phyloP scores from a whole-genome alignment of 768 basidiomycete genomes.

The Tricholoma bakamatsutake region DNA sequence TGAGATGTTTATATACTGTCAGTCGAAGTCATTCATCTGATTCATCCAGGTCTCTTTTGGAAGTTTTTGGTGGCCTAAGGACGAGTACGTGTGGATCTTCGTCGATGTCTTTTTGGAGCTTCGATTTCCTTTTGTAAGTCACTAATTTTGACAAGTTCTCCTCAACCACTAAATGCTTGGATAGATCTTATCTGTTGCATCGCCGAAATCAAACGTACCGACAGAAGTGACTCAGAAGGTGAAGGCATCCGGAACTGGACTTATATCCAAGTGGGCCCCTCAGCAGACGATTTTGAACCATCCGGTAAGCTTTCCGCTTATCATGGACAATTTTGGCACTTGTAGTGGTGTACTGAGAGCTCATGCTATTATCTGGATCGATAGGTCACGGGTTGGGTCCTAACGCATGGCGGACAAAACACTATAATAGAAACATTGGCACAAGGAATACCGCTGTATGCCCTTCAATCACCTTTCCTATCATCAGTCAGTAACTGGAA shows the following conservation, averaged over 20 bases:
- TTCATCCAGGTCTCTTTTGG: conserved; percentile 9
- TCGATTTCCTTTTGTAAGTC: conserved; percentile 11
- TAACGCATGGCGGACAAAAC: conserved; percentile 18
- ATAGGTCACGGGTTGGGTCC: conserved; percentile 20
- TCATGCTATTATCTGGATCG: no score
- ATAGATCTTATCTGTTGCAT: conserved; percentile 14
- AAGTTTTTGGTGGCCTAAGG: conserved; percentile 12
- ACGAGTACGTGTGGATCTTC: not conserved
- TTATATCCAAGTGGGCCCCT: conserved; percentile 13
- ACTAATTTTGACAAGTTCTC: conserved; percentile 9
- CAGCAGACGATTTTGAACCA: conserved; percentile 20
- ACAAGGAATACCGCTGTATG: conserved; percentile 17
- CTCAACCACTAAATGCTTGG: no score
- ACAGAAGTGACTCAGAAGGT: conserved; percentile 8
- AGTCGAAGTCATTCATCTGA: not conserved
- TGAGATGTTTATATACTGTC: conserved; percentile 3
- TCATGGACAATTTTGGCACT: not conserved
- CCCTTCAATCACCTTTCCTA: not conserved
- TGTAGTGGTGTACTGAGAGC: not conserved
- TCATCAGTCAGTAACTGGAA: no score
- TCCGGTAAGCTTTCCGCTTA: not conserved
- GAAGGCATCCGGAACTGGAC: conserved; percentile 10
- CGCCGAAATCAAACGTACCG: conserved; percentile 8
- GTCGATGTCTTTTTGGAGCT: conserved; percentile 9
- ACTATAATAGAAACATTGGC: conserved; percentile 17